Base-by-base conservation (phyloP, 306 rosid genomes). In the Hippophae gyantsensis region DNA sequence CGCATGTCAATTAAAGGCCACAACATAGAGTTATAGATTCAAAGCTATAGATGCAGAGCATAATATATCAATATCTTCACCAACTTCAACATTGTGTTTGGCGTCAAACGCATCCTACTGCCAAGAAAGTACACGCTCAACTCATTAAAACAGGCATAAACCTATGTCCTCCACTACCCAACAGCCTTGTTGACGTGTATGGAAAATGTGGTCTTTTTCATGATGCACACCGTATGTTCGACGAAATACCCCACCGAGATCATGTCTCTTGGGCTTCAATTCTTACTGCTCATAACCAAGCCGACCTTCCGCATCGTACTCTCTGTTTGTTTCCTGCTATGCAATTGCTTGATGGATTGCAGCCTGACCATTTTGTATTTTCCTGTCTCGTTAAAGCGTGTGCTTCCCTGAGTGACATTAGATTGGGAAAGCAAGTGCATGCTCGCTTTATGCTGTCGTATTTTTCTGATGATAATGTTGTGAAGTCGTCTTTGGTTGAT, bases 301-400 rank as follows among this genome's bases (percentile, higher is more conserved):
- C 90, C 62, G 66, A 58, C 61, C 74, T 56, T 42, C 86, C 94
- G 55, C 78, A 53, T 13, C 61, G 14, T 9, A 73, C 85, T 7
- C 71, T 84, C 64, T 77, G 78, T 53, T 9, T 80, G 69, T 77
- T 87, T 7, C 66, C 42, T 23, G 44, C 71, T 51, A 65, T 86
- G 79, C 76, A 72, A 12, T n/a, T 12, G 41, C 3, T 42, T 9
- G 83, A 68, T 55, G 59, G 74, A 5, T 55, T 81, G 60, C 76
- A 49, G 8, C 97, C 90, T 4, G 94, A 90, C 59, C 94, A 90
- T 74, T 86, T 82, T 64, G 94, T 90, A 49, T 81, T 84, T 67
- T 78, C 97, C 40, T 63, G 82, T 61, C 69, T 90, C 11, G 77
- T 78, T 60, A 86, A 85, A 64, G 85, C 94, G 45, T 82, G 94